Evolutionary conservation across 306 rosid species (phyloP), one percentile per base, ranked within the genome.

Genomic region (Geum urbanum): DNA sequence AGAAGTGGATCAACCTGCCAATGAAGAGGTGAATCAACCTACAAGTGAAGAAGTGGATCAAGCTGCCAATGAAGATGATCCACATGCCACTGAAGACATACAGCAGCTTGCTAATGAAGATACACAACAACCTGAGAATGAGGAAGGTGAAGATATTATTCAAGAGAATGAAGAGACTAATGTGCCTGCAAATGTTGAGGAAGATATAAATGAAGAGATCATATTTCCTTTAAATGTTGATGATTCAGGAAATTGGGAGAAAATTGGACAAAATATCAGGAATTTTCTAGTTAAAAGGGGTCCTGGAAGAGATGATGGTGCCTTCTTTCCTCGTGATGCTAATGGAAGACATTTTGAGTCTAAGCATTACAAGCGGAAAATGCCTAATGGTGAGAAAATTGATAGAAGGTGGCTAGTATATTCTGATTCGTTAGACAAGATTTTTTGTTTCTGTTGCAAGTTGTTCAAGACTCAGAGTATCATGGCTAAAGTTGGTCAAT

Each of bases 341-440:
- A 6, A 5, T 15, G 12, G 0, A 7, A 24, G 9, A 0, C 39
- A 22, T 57, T 12, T 49, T 32, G 49, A 35, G 59, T 59, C 49
- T 15, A 9, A 14, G n/a, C 14, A 9, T 44, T 63, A 72, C n/a
- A 43, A 5, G 32, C 14, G 44, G 18, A 7, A n/a, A 13, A 15
- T 70, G 8, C 14, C 54, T 20, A 70, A 70, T 70, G 52, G 52
- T 32, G 74, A 55, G 54, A 70, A 7, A 20, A 11, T 40, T 10
- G 74, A 70, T 56, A 41, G 40, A n/a, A 55, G 43, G 19, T 70
- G 74, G 74, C 15, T 55, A 27, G 55, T 70, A 7, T 70, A 70
- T 12, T 70, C 54, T 16, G 18, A 20, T 70, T 41, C 39, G 12
- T 39, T 41, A 8, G 41, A 70, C 11, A 56, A 20, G 24, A 13